A percentile compares a stretch with the other conserved stretches of the same genome.
Conservation (phyloP, 1,284 basidiomycete genomes). For the Boletus smithii region DNA sequence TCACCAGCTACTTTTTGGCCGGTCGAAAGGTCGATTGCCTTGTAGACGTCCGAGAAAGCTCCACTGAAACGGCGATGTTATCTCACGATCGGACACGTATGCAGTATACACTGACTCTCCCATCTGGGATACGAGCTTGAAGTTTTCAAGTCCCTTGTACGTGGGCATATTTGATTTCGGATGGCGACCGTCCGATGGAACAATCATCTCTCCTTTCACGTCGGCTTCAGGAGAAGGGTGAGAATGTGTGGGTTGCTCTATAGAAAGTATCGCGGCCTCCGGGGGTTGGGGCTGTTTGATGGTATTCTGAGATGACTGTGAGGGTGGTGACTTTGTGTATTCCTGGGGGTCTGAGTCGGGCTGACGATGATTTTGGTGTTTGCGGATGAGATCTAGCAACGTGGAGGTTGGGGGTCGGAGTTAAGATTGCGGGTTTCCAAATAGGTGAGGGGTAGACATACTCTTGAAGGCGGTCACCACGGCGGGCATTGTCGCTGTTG, state of each 20-base stretch:
- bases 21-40: conserved; percentile 77
- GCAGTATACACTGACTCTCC: conserved; percentile 73
- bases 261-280: conserved; percentile 27
- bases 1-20: conserved; percentile 85
- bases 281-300: conserved; percentile 27
- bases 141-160: conserved; percentile 85
- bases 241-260: conserved; percentile 35
- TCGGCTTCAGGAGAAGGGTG: conserved; percentile 37
- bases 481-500: conserved; percentile 26
- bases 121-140: conserved; percentile 86
- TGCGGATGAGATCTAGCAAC: conserved; percentile 76
- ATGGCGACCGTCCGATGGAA: conserved; percentile 77
- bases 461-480: conserved; percentile 76
- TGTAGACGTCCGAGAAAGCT: conserved; percentile 98
- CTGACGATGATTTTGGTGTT: conserved; percentile 55
- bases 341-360: conserved; percentile 35
- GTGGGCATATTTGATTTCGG: conserved; percentile 75
- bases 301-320: conserved; percentile 33
- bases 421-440: conserved; percentile 13
- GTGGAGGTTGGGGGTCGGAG: conserved; percentile 21
- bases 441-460: conserved; percentile 30
- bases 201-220: conserved; percentile 59
- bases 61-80: conserved; percentile 51
- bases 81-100: conserved; percentile 7
- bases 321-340: conserved; percentile 24